These are phyloP conservation scores for Fraxinus cuspidata DNA, from an alignment of 257 asterid species.

Conservation along the genomic window DNA sequence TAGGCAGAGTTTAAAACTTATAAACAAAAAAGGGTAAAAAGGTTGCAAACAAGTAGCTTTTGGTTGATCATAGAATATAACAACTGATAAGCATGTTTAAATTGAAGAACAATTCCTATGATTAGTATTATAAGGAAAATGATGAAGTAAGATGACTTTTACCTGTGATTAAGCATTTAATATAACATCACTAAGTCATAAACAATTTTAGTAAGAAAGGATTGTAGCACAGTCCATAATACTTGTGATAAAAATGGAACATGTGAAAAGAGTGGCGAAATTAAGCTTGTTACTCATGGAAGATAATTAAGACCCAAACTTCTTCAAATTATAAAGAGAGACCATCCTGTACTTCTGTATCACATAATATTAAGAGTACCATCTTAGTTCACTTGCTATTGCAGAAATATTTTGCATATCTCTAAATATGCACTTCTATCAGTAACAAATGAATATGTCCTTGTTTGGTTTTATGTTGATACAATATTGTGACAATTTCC, in stretches of 20 bases:
- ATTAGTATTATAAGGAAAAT: not conserved
- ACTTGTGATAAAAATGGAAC: not conserved
- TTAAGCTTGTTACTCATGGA: not conserved
- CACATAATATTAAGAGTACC: not conserved
- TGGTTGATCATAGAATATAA: constrained; percentile 1
- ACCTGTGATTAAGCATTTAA: not conserved
- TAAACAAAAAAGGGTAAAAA: not conserved
- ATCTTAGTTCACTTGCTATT: not conserved
- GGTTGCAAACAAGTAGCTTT: constrained; percentile 1
- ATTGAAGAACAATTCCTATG: not conserved
- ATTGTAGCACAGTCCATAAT: not conserved
- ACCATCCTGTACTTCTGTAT: not conserved
- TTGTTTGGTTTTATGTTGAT: not conserved
- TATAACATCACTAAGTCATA: too few species aligned
- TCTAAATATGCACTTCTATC: not conserved
- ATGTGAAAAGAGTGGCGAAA: not conserved
- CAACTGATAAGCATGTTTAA: constrained; percentile 20
- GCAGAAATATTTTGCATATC: not conserved
- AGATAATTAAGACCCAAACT: not conserved
- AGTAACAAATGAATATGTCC: not conserved
- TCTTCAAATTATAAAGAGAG: not conserved
- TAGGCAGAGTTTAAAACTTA: constrained; percentile 1
- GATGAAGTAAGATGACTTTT: not conserved
- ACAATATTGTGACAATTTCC: not conserved
- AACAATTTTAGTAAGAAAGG: not conserved